Evolutionary conservation across 1,284 basidiomycete genomes (phyloP), one percentile per base, ranked within the genome.

Genomic region (Malassezia yamatoensis): DNA sequence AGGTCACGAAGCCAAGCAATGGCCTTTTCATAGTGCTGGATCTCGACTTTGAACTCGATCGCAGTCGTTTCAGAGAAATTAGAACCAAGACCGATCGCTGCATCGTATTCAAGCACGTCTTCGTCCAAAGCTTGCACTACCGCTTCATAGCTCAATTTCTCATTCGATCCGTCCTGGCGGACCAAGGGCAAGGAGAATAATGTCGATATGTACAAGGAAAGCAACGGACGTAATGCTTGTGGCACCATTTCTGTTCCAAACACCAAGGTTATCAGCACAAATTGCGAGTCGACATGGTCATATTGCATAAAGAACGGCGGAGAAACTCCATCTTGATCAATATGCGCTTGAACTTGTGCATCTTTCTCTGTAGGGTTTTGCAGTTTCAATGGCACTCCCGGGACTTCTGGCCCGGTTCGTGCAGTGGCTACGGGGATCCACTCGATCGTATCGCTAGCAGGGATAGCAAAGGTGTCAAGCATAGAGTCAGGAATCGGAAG

Each of bases 221-320:
- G 88, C 66, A 91, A 82, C 8, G 66, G 51, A 5, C 71, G 63
- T 18, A 75, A 62, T 48, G 67, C 58, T 1, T 60, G 45, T 5
- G 71, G 65, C 38, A 75, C 49, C n/a, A 62, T 48, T 15, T 64
- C 58, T 7, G 76, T 76, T 59, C 85, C 81, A 7, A 85, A 87
- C 60, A 85, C 82, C 37, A 96, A 77, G 18, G 83, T 82, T 58
- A 96, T 61, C 40, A 72, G 70, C 21, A 78, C 83, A 74, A 99
- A 98, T 70, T 91, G 87, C 7, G 91, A 96, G 84, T 90, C 67
- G 36, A 73, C 61, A 49, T 71, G 53, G 53, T 77, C 86, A 70
- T 88, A 98, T 71, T 96, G 86, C 2, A 93, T 82, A 73, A 91
- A 93, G 79, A 90, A 93, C 0, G 93, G 85, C 42, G 93, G 75